Evolutionary conservation across 495 filamentous ascomycete species (phyloP), one percentile per base, ranked within the genome.

Genomic region (Penicillium antarcticum): DNA sequence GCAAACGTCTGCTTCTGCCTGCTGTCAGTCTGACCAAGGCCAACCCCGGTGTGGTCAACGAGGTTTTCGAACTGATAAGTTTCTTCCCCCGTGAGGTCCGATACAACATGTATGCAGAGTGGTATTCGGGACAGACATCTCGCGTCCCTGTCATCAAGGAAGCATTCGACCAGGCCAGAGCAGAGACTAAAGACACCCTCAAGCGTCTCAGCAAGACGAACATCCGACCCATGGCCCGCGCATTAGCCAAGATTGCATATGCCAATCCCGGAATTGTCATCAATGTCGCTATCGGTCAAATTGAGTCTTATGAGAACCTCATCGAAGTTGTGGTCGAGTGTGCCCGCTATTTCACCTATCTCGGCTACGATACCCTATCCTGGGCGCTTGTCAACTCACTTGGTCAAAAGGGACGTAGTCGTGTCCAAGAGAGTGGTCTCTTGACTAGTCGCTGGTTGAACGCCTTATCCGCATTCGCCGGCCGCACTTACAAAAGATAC

Each of bases 251-350:
- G 70, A 85, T 90, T 9, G 88, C 92, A 7, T 87, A 87, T 52
- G 82, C 88, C 6, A 91, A 86, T 12, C 95, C 95, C 3, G 91
- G 91, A n/a, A 78, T 94, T 38, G 90, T 99, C 21, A 95, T 96
- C 72, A 84, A 83, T 57, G 84, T 92, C 36, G 88, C 91, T 10
- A 80, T 97, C 47, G 80, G 77, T 29, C 91, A 96, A 60, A 91
- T 96, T 39, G 91, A 97, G 68, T 80, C 85, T 0, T 97, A 97
- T 66, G 87, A 87, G 61, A 97, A 97, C 61, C 79, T 97, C 31
- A 92, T 92, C 50, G 89, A 96, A 50, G 87, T 87, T 8, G 87
- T 99, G 43, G 90, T 97, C 24, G 89, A 96, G 63, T 96, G 90
- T 60, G 90, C 87, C 26, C 86, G 88, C 55, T 96, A 96, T 59